These are phyloP conservation scores for Hansenula sp. DNA, from an alignment of 1,139 yeast genomes.

Conservation along the genomic window DNA sequence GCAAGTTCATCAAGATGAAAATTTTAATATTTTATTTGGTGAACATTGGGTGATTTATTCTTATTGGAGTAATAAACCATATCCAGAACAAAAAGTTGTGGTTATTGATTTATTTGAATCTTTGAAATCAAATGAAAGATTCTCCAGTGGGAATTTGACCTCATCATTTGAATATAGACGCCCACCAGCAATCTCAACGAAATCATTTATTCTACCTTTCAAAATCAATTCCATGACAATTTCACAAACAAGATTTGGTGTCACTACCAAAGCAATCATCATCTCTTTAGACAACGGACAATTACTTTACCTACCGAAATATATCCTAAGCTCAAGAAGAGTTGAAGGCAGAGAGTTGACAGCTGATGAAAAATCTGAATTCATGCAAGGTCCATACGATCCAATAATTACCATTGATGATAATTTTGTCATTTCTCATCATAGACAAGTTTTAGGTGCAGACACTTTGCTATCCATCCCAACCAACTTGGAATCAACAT, in stretches of 20 bases:
- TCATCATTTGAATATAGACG: conserved; percentile 35
- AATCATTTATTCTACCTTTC: conserved; percentile 62
- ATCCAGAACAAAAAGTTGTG: conserved; percentile 48
- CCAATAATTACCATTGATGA: conserved; percentile 55
- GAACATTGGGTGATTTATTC: conserved; percentile 85
- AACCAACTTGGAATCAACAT: conserved; percentile 79
- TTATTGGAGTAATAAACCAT: conserved; percentile 48
- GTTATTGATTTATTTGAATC: conserved; percentile 81
- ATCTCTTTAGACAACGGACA: conserved; percentile 58
- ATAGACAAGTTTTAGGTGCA: conserved; percentile 29
- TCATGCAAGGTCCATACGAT: conserved; percentile 60
- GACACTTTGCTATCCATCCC: conserved; percentile 47
- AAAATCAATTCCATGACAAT: conserved; percentile 47
- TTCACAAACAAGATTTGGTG: conserved; percentile 68
- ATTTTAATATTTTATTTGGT: conserved; percentile 58
- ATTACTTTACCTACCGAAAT: conserved; percentile 68
- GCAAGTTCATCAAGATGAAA: conserved; percentile 31
- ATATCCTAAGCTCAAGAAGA: conserved; percentile 56
- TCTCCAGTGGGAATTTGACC: conserved; percentile 23
- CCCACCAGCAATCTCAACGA: conserved; percentile 43
- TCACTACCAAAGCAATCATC: conserved; percentile 67
- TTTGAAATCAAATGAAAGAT: conserved; percentile 41
- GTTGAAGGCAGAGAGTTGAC: conserved; percentile 51
- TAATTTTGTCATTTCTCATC: conserved; percentile 37
- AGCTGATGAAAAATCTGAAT: conserved; percentile 55